Evolutionary conservation across 2,329 filamentous ascomycete species (phyloP), one percentile per base, ranked within the genome.

Genomic region (Pseudodiploospora longispora): DNA sequence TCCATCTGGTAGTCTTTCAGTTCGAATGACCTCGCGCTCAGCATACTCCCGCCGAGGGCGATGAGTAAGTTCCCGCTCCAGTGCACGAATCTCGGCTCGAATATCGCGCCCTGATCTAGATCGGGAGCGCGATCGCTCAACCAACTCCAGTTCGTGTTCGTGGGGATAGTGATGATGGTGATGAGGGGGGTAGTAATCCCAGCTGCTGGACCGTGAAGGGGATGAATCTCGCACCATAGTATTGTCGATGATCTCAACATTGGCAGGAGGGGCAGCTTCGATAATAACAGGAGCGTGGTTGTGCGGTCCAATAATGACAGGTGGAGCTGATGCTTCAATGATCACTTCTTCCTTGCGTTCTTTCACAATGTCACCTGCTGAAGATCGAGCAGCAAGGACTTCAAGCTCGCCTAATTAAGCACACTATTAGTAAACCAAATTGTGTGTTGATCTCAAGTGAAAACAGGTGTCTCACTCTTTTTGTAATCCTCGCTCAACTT

Each of bases 401-500:
- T 75, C 71, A 36, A 64, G 53, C 44, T 75, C 71, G 31, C 64
- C 69, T 71, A 44, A 19, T 35, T 36, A 32, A 19, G 10, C 30
- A 9, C 10, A 9, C 1, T n/a, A 27, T 49, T 19, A 53, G 38
- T 19, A 38, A 32, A 46, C 6, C 47, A 40, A 10, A 51, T 50
- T 4, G n/a, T 1, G 10, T n/a, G 43, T 53, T 49, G 43, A 43
- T 46, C 12, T 52, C 47, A 10, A 49, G 54, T 50, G 1, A n/a
- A 4, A n/a, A 31, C 19, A 40, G 19, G 28, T 5, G 9, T 57
- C 70, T 57, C 55, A 78, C 75, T 71, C 58, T 76, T 75, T 59
- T 76, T 82, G 65, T 87, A 89, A 30, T 84, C 80, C 56, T 89
- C 85, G 63, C 87, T 94, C 40, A 89, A 71, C 56, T 80, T 83